phyloP scores from a whole-genome alignment of 208 protist species.

The Leishmania major region DNA sequence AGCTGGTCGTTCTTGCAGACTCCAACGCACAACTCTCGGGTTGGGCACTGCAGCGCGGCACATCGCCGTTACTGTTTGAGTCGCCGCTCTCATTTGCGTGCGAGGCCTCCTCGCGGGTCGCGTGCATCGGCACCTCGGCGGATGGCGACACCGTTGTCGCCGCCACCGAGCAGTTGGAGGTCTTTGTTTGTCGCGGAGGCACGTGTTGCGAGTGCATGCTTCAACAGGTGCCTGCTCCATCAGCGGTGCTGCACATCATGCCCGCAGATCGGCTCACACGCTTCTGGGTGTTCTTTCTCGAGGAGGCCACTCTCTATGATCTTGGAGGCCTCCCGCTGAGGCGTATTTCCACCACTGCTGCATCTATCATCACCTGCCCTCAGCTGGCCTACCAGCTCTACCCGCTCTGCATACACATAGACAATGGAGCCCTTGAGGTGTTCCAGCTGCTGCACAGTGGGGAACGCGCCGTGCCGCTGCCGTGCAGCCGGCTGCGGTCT shows the following conservation, averaged over 20 bases:
- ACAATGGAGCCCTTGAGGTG: neutral
- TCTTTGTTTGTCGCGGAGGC: constrained; percentile 14
- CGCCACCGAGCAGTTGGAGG: constrained; percentile 13
- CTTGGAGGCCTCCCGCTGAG: constrained; percentile 7
- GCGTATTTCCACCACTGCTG: constrained; percentile 1
- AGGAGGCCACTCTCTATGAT: constrained; percentile 17
- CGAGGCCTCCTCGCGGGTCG: constrained; percentile 24
- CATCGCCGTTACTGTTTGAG: neutral
- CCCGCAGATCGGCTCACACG: neutral
- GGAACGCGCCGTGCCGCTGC: neutral
- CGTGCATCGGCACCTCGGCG: constrained; percentile 15
- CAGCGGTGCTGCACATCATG: constrained; percentile 5
- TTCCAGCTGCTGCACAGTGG: constrained; percentile 4
- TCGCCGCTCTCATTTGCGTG: neutral
- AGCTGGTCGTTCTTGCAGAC: constrained; percentile 25
- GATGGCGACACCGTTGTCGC: constrained; percentile 1
- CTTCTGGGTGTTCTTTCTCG: constrained; percentile 28
- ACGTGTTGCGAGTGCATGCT: constrained; percentile 15
- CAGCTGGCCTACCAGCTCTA: neutral
- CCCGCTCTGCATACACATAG: constrained; percentile 8
- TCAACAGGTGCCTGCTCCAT: constrained; percentile 1
- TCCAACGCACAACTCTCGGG: constrained; percentile 20
- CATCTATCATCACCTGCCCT: constrained; percentile 9
- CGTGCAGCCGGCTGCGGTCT: neutral
- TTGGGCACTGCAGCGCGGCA: neutral